Conservation (phyloP, 805 yeast species). For the Debaryomyces tyrocola region DNA sequence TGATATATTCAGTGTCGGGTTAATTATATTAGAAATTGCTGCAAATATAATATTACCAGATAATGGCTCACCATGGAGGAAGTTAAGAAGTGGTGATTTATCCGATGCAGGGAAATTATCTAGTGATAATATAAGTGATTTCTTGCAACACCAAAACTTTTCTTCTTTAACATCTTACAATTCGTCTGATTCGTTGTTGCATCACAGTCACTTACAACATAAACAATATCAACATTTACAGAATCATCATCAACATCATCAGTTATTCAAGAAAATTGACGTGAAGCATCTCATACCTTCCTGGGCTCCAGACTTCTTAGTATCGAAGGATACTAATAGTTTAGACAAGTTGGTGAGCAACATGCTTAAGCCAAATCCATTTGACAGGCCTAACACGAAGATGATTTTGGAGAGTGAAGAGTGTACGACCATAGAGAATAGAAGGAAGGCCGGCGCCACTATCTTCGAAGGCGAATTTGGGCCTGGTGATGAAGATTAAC, state of each 20-base stretch:
- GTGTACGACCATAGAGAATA: slow-evolving; percentile 70
- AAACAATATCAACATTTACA: slow-evolving; percentile 1
- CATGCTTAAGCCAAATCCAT: slow-evolving; percentile 88
- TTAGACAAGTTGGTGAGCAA: slow-evolving; percentile 79
- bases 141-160: slow-evolving; percentile 37
- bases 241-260: slow-evolving; percentile 18
- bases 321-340: slow-evolving; percentile 51
- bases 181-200: slow-evolving; percentile 12
- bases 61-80: slow-evolving; percentile 96
- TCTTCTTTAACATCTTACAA: slow-evolving; percentile 34
- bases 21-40: slow-evolving; percentile 92
- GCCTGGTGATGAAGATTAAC: slow-evolving; percentile 41
- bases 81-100: slow-evolving; percentile 89
- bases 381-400: slow-evolving; percentile 74
- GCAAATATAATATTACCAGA: slow-evolving; percentile 94
- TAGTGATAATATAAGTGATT: slow-evolving; percentile 45
- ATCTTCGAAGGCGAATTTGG: slow-evolving; percentile 96
- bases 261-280: slow-evolving; percentile 11
- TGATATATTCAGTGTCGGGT: slow-evolving; percentile 91
- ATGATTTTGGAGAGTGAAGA: slow-evolving; percentile 71
- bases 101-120: slow-evolving; percentile 90
- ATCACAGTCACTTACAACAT: not conserved
- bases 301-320: slow-evolving; percentile 87
- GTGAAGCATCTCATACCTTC: slow-evolving; percentile 48
- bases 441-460: slow-evolving; percentile 89